Percentiles rank a stretch among this genome's conserved stretches.
phyloP scores from a whole-genome alignment of 768 basidiomycete genomes.

The Russula foetens region DNA sequence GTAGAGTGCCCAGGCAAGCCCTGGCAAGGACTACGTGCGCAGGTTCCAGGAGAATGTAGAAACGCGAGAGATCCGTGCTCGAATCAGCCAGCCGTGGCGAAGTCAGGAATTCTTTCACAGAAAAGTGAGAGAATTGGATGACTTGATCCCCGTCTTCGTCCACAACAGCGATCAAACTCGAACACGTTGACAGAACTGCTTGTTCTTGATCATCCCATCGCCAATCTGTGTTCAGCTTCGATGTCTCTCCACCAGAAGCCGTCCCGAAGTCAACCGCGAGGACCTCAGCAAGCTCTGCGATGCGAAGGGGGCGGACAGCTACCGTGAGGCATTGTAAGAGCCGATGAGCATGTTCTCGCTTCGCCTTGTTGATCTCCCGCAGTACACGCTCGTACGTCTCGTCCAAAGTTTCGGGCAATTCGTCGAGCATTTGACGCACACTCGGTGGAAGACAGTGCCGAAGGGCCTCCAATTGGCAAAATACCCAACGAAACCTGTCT shows the following conservation, averaged over 20 bases:
- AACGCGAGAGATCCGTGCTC: not conserved
- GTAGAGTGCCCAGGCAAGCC: not conserved
- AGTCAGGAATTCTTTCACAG: not conserved
- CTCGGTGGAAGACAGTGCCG: not conserved
- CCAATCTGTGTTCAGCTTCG: not conserved
- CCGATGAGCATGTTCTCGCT: not conserved
- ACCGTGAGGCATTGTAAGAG: not conserved
- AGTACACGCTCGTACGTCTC: not conserved
- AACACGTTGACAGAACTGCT: not conserved
- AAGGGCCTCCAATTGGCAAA: not conserved
- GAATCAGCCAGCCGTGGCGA: not conserved
- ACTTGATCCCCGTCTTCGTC: not conserved
- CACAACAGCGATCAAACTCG: not conserved
- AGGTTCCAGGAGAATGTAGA: not conserved
- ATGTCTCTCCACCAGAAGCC: not conserved
- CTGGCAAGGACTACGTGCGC: not conserved
- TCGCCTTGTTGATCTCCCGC: not conserved
- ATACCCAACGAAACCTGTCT: not conserved
- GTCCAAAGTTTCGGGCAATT: not conserved
- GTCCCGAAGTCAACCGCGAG: not conserved
- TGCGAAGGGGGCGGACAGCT: not conserved
- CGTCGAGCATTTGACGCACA: not conserved
- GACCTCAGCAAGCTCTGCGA: not conserved
- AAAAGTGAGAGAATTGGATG: not conserved
- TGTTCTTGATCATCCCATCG: not conserved